These are phyloP conservation scores for Ophioceras dolichostomum DNA, from an alignment of 2,329 filamentous ascomycete species.

Conservation along the genomic window DNA sequence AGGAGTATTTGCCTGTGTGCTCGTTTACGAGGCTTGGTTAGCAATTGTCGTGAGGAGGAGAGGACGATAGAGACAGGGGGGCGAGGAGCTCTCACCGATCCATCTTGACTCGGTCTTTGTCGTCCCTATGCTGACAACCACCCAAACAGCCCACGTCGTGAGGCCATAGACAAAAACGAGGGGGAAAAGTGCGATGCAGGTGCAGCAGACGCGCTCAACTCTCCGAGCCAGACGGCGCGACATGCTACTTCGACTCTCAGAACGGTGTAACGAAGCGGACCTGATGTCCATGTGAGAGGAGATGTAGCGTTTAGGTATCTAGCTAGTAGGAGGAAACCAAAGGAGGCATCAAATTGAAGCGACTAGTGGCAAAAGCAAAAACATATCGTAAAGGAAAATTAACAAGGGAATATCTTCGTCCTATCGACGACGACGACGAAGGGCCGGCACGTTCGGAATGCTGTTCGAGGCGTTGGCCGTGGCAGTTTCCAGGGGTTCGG, in stretches of 20 bases:
- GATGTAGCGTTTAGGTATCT: background rate
- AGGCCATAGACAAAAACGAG: slow-evolving; percentile 77
- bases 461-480: too few relatives aligned
- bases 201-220: slow-evolving; percentile 75
- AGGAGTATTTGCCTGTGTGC: slow-evolving; percentile 36
- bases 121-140: slow-evolving; percentile 62
- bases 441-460: too few relatives aligned
- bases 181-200: slow-evolving; percentile 70
- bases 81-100: slow-evolving; percentile 35
- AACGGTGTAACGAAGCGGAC: too few relatives aligned
- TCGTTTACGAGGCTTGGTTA: too few relatives aligned
- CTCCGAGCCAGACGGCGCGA: slow-evolving; percentile 53
- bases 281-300: slow-evolving; percentile 11
- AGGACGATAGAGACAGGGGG: background rate
- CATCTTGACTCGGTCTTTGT: slow-evolving; percentile 37
- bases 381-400: too few relatives aligned
- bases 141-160: slow-evolving; percentile 91
- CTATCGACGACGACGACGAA: too few relatives aligned
- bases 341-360: too few relatives aligned
- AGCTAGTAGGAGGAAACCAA: background rate
- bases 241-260: slow-evolving; percentile 36
- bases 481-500: too few relatives aligned
- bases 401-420: too few relatives aligned
- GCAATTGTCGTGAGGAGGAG: background rate
- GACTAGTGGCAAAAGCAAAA: too few relatives aligned